Percentiles rank a stretch among this genome's conserved stretches.
phyloP scores from a whole-genome alignment of 495 filamentous ascomycete species.

The Tetracladium marchalianum region DNA sequence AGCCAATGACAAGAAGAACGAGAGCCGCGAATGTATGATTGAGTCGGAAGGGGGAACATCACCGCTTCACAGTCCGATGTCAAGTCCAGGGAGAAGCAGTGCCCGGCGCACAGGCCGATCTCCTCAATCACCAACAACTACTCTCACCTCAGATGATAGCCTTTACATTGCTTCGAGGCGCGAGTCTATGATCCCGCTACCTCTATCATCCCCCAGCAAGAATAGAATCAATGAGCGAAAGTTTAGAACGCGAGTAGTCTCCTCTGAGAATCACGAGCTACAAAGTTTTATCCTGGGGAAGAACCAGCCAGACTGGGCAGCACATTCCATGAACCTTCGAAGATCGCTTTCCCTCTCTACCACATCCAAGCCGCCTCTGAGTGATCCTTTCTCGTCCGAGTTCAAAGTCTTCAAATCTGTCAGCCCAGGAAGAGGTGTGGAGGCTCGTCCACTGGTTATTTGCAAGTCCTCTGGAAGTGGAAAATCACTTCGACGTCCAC shows the following conservation, averaged over 20 bases:
- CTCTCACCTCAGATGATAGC: constrained; percentile 8
- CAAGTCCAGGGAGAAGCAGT: not conserved
- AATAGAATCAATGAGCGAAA: not conserved
- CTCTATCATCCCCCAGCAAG: constrained; percentile 11
- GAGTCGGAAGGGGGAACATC: not conserved
- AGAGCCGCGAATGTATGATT: not conserved
- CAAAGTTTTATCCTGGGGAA: too few relatives aligned
- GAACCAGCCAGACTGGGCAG: not conserved
- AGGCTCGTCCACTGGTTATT: constrained; percentile 4
- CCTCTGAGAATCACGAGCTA: not conserved
- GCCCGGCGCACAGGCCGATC: not conserved
- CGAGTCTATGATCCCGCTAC: constrained; percentile 3
- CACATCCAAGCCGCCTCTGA: not conserved
- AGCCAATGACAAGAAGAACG: not conserved
- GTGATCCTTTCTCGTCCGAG: constrained; percentile 2
- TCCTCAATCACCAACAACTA: not conserved
- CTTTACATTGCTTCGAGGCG: not conserved
- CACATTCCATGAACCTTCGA: not conserved
- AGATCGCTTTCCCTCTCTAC: constrained; percentile 1
- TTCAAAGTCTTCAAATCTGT: constrained; percentile 2
- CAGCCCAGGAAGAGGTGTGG: not conserved
- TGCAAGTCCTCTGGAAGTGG: constrained; percentile 2
- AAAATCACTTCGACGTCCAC: not conserved
- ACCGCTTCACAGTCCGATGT: too few relatives aligned
- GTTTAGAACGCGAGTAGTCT: not conserved